Evolutionary conservation across 1,284 basidiomycete genomes (phyloP), one percentile per base, ranked within the genome.

Genomic region (Moesziomyces aphidis): DNA sequence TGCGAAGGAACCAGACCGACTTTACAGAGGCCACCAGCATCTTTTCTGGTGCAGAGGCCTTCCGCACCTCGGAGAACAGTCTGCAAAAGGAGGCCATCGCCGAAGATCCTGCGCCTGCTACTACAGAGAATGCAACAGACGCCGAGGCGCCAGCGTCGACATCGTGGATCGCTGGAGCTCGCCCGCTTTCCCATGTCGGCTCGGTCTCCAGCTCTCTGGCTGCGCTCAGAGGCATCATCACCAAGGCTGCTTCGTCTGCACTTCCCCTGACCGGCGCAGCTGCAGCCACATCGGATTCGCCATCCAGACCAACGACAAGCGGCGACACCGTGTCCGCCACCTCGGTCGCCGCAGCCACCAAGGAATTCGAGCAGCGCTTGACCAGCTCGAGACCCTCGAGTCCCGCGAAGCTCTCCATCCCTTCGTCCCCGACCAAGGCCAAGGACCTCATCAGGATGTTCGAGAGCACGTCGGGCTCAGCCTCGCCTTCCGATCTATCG

Each of bases 391-490:
- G 59, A 54, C 54, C 63, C 1, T 55, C 69, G 5, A 66, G 58
- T n/a, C 63, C 63, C 0, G 61, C 61, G 49, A 73, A 69, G 50
- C 42, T 68, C n/a, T 43, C 61, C 1, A 53, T 68, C 21, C 68
- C 73, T 5, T 45, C 61, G 1, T 76, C 77, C 7, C 77, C 77
- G n/a, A 77, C 63, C 26, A 76, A 76, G 50, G 76, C 78, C 26
- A 76, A 77, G 34, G 78, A 79, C 45, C 62, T 79, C 36, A 79
- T 79, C 48, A 58, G 54, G 21, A 69, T 78, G 69, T 79, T 78
- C 46, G 78, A 79, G 53, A 66, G 58, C 54, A 67, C 52, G 44
- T 74, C 67, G 10, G 63, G 71, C 43, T 65, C 54, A 3, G 50
- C 50, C 1, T 61, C 71, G 15, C 67, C 72, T 17, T 39, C 48